These are phyloP conservation scores for Botrytis hyacinthi DNA, from an alignment of 2,329 filamentous ascomycete genomes.

Conservation along the genomic window DNA sequence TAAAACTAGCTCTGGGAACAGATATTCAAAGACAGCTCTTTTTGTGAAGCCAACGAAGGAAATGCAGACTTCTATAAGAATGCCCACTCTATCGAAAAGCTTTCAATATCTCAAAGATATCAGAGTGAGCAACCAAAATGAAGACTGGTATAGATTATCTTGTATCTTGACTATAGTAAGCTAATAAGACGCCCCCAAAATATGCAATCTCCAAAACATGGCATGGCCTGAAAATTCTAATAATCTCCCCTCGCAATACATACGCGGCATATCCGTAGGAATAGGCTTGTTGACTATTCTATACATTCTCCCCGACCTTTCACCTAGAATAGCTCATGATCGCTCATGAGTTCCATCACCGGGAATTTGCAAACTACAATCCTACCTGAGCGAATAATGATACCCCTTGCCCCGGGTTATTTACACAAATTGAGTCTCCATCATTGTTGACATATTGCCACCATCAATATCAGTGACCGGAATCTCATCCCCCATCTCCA, in stretches of 20 bases:
- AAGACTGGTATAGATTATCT: not conserved
- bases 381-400: not conserved
- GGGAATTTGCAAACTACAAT: not conserved
- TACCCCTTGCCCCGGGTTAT: no score
- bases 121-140: not conserved
- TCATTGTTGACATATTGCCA: not conserved
- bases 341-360: not conserved
- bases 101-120: not conserved
- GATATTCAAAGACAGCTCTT: not conserved
- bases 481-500: conserved; percentile 21
- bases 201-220: not conserved
- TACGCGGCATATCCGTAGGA: not conserved
- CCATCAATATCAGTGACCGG: not conserved
- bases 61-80: not conserved
- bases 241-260: not conserved
- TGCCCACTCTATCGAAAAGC: not conserved
- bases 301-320: not conserved
- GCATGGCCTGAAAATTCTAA: not conserved
- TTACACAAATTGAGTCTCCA: not conserved
- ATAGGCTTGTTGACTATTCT: not conserved
- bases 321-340: not conserved
- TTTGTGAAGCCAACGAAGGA: not conserved
- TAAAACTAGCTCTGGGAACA: not conserved
- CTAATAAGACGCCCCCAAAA: not conserved
- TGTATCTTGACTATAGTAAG: not conserved